Percentiles rank a stretch among this genome's conserved stretches.
Evolutionary conservation across 805 yeast species (phyloP).

Genomic region (Huiozyma naganishii): DNA sequence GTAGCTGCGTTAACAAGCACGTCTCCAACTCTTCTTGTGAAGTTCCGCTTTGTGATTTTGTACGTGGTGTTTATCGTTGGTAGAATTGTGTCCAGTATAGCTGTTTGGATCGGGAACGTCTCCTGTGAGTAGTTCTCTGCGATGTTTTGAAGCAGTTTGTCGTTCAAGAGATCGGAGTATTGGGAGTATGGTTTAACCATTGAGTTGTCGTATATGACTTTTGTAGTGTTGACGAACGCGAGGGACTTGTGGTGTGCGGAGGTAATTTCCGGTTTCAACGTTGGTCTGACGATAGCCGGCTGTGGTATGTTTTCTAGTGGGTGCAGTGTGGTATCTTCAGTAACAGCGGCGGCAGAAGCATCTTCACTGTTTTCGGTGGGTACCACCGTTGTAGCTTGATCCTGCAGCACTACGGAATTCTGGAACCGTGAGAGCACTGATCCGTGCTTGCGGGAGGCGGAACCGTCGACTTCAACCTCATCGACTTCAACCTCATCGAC

Average conservation of each 20-base stretch:
- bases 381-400: not conserved
- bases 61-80: conserved; percentile 18
- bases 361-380: conserved; percentile 4
- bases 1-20: conserved; percentile 86
- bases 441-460: conserved; percentile 32
- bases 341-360: conserved; percentile 17
- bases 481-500: not conserved
- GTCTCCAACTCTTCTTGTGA: conserved; percentile 58
- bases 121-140: conserved; percentile 14
- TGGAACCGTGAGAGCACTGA: conserved; percentile 45
- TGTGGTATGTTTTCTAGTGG: conserved; percentile 74
- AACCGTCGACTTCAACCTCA: conserved; percentile 3
- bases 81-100: conserved; percentile 18
- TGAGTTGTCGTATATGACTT: conserved; percentile 19
- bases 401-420: conserved; percentile 30
- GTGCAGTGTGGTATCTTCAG: conserved; percentile 13
- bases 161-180: conserved; percentile 12
- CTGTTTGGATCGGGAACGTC: conserved; percentile 28
- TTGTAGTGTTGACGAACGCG: conserved; percentile 27
- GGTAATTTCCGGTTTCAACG: conserved; percentile 2
- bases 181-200: conserved; percentile 18
- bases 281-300: conserved; percentile 40
- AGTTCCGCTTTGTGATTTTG: conserved; percentile 23
- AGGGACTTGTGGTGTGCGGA: conserved; percentile 32
- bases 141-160: conserved; percentile 27